Evolutionary conservation across 306 rosid genomes (phyloP).

Genomic region (Quercus suber): DNA sequence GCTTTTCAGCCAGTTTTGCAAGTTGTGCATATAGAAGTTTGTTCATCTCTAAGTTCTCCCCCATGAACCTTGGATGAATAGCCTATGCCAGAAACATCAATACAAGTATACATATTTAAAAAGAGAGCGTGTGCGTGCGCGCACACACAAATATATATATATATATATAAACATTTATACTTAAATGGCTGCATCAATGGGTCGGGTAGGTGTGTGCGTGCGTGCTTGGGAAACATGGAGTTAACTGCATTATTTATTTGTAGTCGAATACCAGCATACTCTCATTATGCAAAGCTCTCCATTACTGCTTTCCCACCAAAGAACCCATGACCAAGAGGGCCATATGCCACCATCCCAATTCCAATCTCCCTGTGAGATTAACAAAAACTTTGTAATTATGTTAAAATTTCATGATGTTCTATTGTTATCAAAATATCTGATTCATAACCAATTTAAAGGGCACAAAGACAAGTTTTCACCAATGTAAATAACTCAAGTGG

Average conservation of each 20-base stretch:
- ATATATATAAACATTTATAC: too few relatives aligned
- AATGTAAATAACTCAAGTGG: background rate
- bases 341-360: slow-evolving; percentile 63
- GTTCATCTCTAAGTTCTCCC: slow-evolving; percentile 65
- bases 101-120: too few relatives aligned
- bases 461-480: background rate
- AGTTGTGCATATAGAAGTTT: slow-evolving; percentile 39
- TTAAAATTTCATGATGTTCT: background rate
- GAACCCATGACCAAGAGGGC: slow-evolving; percentile 72
- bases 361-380: slow-evolving; percentile 53
- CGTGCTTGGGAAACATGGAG: background rate
- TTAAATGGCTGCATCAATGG: too few relatives aligned
- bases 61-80: slow-evolving; percentile 63
- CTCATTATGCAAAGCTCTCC: slow-evolving; percentile 45
- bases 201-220: too few relatives aligned
- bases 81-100: slow-evolving; percentile 24
- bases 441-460: slow-evolving; percentile 3
- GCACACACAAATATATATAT: background rate
- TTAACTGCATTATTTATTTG: background rate
- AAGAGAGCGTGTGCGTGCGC: too few relatives aligned
- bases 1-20: slow-evolving; percentile 44
- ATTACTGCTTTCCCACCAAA: slow-evolving; percentile 63
- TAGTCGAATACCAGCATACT: slow-evolving; percentile 46
- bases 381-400: background rate
- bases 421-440: background rate